Conservation (phyloP, 2,329 filamentous ascomycete genomes). For the Graphium sp. region DNA sequence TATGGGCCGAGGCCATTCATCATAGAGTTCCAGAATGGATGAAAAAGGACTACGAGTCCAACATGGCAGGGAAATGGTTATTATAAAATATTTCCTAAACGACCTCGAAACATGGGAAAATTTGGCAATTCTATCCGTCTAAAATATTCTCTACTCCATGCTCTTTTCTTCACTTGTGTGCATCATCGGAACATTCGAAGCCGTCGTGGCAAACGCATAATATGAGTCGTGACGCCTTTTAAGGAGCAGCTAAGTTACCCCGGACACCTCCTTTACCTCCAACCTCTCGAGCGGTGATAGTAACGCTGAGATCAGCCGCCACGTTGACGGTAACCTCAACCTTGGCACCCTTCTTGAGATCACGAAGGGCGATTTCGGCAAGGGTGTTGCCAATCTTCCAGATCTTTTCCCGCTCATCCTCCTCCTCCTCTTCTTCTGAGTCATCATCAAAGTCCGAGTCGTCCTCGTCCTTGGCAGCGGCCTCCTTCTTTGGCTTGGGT, state of each 20-base stretch:
- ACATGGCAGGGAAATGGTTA: background rate
- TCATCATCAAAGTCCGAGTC: slow-evolving; percentile 49
- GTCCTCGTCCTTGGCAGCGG: slow-evolving; percentile 42
- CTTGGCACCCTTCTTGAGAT: slow-evolving; percentile 74
- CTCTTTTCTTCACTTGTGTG: slow-evolving; percentile 1
- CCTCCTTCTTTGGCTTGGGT: slow-evolving; percentile 57
- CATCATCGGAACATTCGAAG: slow-evolving; percentile 1
- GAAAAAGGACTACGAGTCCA: background rate
- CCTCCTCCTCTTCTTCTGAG: slow-evolving; percentile 58
- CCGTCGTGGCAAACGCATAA: too few species aligned
- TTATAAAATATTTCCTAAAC: slow-evolving; percentile 3
- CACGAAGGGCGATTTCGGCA: slow-evolving; percentile 72
- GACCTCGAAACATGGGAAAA: slow-evolving; percentile 2
- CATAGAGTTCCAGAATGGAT: background rate
- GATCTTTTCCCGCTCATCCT: slow-evolving; percentile 76
- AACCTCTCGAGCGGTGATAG: slow-evolving; percentile 69
- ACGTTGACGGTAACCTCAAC: slow-evolving; percentile 91
- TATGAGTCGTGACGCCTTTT: too few species aligned
- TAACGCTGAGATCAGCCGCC: slow-evolving; percentile 60
- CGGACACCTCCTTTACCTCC: slow-evolving; percentile 74
- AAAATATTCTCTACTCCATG: slow-evolving; percentile 5
- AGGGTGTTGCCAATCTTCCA: slow-evolving; percentile 78
- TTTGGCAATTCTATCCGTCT: slow-evolving; percentile 6
- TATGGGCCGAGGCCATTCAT: too few species aligned
- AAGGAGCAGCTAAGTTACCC: slow-evolving; percentile 27